Conservation (phyloP, 2,329 filamentous ascomycete species). For the Cordyceps fumosorosea region DNA sequence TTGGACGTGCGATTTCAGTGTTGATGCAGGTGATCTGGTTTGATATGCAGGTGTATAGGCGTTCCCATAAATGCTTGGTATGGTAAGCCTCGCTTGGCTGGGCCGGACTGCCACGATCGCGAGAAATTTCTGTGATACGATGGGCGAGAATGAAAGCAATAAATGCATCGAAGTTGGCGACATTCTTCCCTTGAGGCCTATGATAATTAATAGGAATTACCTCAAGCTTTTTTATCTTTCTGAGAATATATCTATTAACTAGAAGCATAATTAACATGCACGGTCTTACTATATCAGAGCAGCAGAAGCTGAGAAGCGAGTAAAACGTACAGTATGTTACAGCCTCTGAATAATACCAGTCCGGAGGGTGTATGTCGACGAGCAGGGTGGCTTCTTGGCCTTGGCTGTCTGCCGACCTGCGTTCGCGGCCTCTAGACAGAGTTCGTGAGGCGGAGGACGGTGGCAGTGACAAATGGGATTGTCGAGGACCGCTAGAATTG, state of each 20-base stretch:
- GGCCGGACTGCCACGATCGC: background rate
- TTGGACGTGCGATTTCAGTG: background rate
- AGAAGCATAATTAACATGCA: background rate
- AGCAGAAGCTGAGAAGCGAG: background rate
- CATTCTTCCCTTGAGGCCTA: background rate
- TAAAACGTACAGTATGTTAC: background rate
- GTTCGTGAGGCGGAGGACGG: background rate
- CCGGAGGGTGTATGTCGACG: background rate
- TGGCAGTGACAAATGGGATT: background rate
- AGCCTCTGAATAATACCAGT: background rate
- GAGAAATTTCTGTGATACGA: background rate
- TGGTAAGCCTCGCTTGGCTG: background rate
- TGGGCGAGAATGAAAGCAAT: constrained; percentile 1
- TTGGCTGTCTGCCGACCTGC: background rate
- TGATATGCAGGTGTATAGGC: constrained; percentile 1
- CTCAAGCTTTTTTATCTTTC: background rate
- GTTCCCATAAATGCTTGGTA: background rate
- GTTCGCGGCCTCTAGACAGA: background rate
- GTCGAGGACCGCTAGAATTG: background rate
- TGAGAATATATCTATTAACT: background rate
- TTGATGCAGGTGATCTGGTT: background rate
- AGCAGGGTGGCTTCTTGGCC: background rate
- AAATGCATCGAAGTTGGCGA: background rate
- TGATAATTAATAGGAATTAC: constrained; percentile 1
- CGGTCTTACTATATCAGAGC: background rate